Base-by-base conservation (phyloP, 768 basidiomycete genomes). In the Boletus insuetus region DNA sequence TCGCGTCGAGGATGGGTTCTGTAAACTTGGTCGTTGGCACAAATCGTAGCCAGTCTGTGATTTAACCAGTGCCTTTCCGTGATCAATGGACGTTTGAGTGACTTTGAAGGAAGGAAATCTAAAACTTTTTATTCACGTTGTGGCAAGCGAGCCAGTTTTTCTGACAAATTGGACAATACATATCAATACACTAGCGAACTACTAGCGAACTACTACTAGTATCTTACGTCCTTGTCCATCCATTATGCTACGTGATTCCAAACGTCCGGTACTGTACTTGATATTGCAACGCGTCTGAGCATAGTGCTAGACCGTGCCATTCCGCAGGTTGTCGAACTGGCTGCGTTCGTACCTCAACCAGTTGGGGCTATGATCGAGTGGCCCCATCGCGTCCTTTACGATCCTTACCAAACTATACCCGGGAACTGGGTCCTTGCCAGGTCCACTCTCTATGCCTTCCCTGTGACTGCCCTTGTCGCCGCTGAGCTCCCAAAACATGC, bases 401-500 rank as follows among this genome's bases (percentile, higher is more conserved):
- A 86, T 78, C 57, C 76, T 77, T 19, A 95, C 83, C 60, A 96
- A 74, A 63, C 89, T 91, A 56, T 70, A 67, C 5, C 91, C 86
- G 31, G 84, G 81, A 59, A 87, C 82, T 4, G 79, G 77, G 26
- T 87, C 87, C 70, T 94, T 94, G 3, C 90, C 91, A 2, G 73
- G 77, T 3, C 89, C 88, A 9, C 73, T 72, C 59, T 92, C 89
- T 83, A 91, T 86, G 14, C 82, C 88, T 38, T 87, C 83, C 49
- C 89, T 80, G 31, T 69, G 62, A 6, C 74, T 73, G 2, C 83
- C 83, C 69, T 93, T 92, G 73, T 98, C 96, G 3, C 91, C 93
- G 61, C 87, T 89, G 40, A 96, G 76, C 69, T 95, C 92, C 92
- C 91, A 94, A 62, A 87, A 87, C 97, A 99, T 99, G 52, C 88